Base-by-base conservation (phyloP, 2,329 filamentous ascomycete genomes). In the Lasiodiplodia sp. region DNA sequence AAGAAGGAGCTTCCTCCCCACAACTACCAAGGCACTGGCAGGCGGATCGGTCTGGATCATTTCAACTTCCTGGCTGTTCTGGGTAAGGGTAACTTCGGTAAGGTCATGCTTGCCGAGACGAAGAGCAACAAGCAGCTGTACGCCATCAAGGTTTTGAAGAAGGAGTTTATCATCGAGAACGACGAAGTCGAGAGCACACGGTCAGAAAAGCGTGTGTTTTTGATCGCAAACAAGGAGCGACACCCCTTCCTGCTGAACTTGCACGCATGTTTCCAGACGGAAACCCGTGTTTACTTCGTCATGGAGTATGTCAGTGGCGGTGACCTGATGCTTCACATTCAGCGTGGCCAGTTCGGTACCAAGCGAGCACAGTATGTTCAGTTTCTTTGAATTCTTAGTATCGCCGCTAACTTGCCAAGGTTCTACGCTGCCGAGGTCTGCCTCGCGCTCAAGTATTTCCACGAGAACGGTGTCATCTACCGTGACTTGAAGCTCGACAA, bases 251-350 rank as follows among this genome's bases (percentile, higher is more conserved):
- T 99, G 73, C 90, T 96, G 60, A 99, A 92, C 77, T 84, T 99
- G 49, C 96, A 99, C 78, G 96, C 96, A 66, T 99, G 96, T 83
- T 99, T 99, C 87, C 96, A 99, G 82, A 99, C 96, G 0, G 96
- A 99, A 80, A 99, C 96, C 7, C 87, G 96, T 74, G 94, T 99
- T 25, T 99, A 99, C 84, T 99, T 99, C 78, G 96, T 99, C 72
- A 98, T 98, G 95, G 96, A 99, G 83, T 99, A 99, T 79, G 93
- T 99, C 71, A 97, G 94, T 78, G 96, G 96, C 84, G 96, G 96
- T 83, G 96, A 99, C 86, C 82, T 99, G 78, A 99, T 99, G 96
- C 86, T 98, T 82, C 96, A 99, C 82, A 99, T 99, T 78, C 96
- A 99, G 80, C 90, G 96, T 70, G 95, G 95, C 21, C 93, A 97